These are phyloP conservation scores for Vitis cinerea DNA, from an alignment of 164 flowering plant species.

Conservation along the genomic window DNA sequence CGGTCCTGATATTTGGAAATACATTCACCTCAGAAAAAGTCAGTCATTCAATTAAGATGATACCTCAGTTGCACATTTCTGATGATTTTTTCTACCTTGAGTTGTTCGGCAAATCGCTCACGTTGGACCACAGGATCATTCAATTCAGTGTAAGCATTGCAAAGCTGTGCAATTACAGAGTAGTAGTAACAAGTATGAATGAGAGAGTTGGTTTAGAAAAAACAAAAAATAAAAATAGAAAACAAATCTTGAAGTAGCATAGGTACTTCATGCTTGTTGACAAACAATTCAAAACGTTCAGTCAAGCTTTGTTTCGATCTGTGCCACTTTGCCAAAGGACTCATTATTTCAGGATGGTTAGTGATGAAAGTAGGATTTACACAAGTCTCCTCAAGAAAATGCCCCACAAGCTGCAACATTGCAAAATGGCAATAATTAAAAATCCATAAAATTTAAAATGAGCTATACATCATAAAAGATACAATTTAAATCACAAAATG, in stretches of 20 bases:
- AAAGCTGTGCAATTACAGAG: conserved; percentile 47
- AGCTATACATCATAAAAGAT: too few relatives aligned
- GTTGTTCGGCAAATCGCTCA: conserved; percentile 87
- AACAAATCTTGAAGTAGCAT: not conserved
- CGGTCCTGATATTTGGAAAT: conserved; percentile 59
- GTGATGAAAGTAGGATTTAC: conserved; percentile 88
- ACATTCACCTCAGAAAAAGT: not conserved
- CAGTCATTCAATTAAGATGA: not conserved
- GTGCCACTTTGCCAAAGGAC: conserved; percentile 97
- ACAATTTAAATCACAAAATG: too few relatives aligned
- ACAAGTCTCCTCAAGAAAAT: conserved; percentile 89
- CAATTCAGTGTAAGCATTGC: conserved; percentile 96
- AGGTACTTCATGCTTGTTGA: conserved; percentile 86
- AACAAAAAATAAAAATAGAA: conserved; percentile 1
- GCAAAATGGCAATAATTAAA: not conserved
- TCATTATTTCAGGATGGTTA: conserved; percentile 97
- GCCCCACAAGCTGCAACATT: conserved; percentile 85
- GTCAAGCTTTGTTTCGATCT: conserved; percentile 83
- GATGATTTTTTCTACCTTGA: conserved; percentile 56
- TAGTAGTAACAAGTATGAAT: not conserved
- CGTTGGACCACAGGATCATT: conserved; percentile 97
- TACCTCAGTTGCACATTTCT: not conserved
- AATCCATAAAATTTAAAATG: too few relatives aligned
- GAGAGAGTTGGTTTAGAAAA: not conserved
- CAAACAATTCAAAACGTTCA: conserved; percentile 88